Conservation (phyloP, 75 land plant species). For the Adiantum capillusveneris region DNA sequence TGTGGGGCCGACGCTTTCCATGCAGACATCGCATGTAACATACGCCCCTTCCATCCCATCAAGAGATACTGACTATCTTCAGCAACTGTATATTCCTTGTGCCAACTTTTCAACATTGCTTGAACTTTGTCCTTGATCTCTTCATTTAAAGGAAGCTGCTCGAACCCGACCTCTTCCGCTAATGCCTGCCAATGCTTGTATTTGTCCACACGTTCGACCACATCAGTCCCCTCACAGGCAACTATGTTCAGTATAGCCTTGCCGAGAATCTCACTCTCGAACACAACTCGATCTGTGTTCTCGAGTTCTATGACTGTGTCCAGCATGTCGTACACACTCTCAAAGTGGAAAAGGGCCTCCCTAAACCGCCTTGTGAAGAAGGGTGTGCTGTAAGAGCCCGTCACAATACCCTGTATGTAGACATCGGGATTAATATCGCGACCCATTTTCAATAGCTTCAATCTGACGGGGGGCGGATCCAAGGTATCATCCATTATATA, state of each 20-base stretch:
- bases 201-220: conserved; percentile 75
- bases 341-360: conserved; percentile 65
- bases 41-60: conserved; percentile 90
- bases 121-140: conserved; percentile 33
- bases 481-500: conserved; percentile 68
- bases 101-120: conserved; percentile 18
- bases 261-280: conserved; percentile 52
- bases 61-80: no score
- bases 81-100: conserved; percentile 62
- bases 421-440: conserved; percentile 52
- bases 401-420: conserved; percentile 56
- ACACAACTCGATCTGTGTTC: conserved; percentile 33
- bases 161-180: conserved; percentile 56
- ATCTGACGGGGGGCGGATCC: conserved; percentile 42
- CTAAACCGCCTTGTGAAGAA: conserved; percentile 70
- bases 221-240: conserved; percentile 78
- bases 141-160: conserved; percentile 35
- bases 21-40: conserved; percentile 41
- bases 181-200: conserved; percentile 84
- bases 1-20: no score
- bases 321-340: conserved; percentile 59
- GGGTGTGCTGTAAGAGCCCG: conserved; percentile 64
- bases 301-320: conserved; percentile 44
- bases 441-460: conserved; percentile 51
- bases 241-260: conserved; percentile 60